Evolutionary conservation across 1,139 yeast genomes (phyloP).

Genomic region (Hansenula anomala): DNA sequence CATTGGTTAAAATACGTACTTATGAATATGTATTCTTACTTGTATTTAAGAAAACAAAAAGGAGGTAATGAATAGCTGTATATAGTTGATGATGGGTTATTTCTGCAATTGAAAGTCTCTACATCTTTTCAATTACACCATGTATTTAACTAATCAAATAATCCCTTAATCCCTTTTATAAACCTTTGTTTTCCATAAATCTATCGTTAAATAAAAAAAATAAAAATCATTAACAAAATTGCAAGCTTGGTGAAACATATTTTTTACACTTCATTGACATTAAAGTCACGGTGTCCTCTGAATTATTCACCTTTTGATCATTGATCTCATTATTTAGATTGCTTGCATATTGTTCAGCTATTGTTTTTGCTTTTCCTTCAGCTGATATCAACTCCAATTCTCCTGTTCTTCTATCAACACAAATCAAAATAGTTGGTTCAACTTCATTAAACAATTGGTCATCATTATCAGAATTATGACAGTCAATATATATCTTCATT

Average conservation of each 20-base stretch:
- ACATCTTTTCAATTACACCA: too few species aligned
- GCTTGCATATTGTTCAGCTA: background rate
- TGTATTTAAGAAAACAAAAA: too few species aligned
- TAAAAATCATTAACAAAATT: background rate
- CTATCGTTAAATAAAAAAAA: too few species aligned
- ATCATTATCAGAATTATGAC: too few species aligned
- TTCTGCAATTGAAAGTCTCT: too few species aligned
- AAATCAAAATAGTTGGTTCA: conserved; percentile 11
- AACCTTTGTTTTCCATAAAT: conserved; percentile 11
- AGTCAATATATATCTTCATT: conserved; percentile 6
- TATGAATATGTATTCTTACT: too few species aligned
- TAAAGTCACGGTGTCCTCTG: background rate
- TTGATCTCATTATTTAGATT: background rate
- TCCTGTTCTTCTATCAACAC: conserved; percentile 13
- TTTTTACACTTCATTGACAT: conserved; percentile 3
- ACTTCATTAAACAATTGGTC: too few species aligned
- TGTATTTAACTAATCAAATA: too few species aligned
- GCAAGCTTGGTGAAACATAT: conserved; percentile 6
- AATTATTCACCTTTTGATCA: background rate
- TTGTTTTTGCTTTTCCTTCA: conserved; percentile 1
- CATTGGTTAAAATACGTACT: too few species aligned
- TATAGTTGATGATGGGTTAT: too few species aligned
- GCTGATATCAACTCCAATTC: conserved; percentile 9
- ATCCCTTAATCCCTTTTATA: too few species aligned
- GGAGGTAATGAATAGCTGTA: too few species aligned